Conservation (phyloP, 208 protist species). For the Crithidia acanthocephali region DNA sequence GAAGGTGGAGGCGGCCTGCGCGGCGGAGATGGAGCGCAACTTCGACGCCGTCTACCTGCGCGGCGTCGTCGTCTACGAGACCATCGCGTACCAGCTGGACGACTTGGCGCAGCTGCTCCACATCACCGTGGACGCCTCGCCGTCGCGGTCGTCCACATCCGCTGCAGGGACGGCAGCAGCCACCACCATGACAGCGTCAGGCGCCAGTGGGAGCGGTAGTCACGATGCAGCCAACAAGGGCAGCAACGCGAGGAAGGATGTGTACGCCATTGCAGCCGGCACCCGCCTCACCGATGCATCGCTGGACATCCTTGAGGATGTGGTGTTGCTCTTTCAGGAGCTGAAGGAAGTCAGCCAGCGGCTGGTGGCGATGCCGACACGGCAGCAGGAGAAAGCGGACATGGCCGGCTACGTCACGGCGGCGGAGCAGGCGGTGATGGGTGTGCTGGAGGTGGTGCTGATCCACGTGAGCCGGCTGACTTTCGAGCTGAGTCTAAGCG, state of each 20-base stretch:
- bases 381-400: conserved; percentile 29
- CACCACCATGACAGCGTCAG: not conserved
- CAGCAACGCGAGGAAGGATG: not conserved
- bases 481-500: not conserved
- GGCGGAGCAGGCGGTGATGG: conserved; percentile 35
- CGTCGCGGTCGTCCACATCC: not conserved
- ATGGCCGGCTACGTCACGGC: conserved; percentile 20
- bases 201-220: not conserved
- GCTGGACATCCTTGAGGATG: conserved; percentile 33
- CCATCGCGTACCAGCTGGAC: conserved; percentile 48
- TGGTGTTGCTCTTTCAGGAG: conserved; percentile 37
- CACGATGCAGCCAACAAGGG: not conserved
- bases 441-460: conserved; percentile 29
- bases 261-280: conserved; percentile 5
- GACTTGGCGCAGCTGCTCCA: conserved; percentile 30
- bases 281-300: conserved; percentile 13
- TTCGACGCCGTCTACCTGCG: conserved; percentile 69
- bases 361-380: conserved; percentile 23
- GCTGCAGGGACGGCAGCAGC: not conserved
- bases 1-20: conserved; percentile 58
- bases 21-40: conserved; percentile 55
- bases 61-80: conserved; percentile 69
- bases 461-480: conserved; percentile 25
- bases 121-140: conserved; percentile 19
- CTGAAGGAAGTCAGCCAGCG: conserved; percentile 28